Evolutionary conservation across 805 yeast species (phyloP).

Genomic region (Groenewaldozyma tartarivorans): DNA sequence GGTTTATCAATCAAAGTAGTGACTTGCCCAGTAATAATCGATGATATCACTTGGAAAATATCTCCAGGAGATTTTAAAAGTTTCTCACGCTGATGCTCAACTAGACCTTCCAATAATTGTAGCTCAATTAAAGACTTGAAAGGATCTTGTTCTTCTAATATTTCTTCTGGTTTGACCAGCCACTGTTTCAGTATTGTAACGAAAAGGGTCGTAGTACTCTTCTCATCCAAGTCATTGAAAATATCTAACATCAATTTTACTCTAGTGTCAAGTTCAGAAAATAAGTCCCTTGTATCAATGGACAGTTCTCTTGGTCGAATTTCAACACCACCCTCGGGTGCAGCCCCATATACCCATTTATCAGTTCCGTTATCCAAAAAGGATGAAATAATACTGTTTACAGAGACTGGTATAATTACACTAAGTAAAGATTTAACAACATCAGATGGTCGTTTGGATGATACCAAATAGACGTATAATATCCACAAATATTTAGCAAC

Average conservation of each 20-base stretch:
- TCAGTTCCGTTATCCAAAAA: constrained; percentile 23
- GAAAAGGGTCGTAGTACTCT: constrained; percentile 37
- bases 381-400: constrained; percentile 29
- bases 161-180: constrained; percentile 30
- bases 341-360: constrained; percentile 21
- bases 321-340: constrained; percentile 22
- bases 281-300: constrained; percentile 11
- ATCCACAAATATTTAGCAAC: constrained; percentile 18
- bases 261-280: constrained; percentile 37
- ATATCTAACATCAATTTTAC: constrained; percentile 35
- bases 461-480: constrained; percentile 12
- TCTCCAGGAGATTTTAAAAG: constrained; percentile 49
- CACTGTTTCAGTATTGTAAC: constrained; percentile 48
- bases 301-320: constrained; percentile 11
- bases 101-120: constrained; percentile 53
- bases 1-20: neutral
- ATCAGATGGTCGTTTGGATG: constrained; percentile 14
- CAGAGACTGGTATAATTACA: neutral
- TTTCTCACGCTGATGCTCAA: constrained; percentile 47
- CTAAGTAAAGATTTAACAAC: constrained; percentile 5
- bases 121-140: constrained; percentile 48
- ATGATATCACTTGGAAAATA: constrained; percentile 38
- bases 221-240: constrained; percentile 42
- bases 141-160: constrained; percentile 36
- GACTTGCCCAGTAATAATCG: neutral